Evolutionary conservation across 306 rosid species (phyloP), one percentile per base, ranked within the genome.

Genomic region (Rubus idaeus): DNA sequence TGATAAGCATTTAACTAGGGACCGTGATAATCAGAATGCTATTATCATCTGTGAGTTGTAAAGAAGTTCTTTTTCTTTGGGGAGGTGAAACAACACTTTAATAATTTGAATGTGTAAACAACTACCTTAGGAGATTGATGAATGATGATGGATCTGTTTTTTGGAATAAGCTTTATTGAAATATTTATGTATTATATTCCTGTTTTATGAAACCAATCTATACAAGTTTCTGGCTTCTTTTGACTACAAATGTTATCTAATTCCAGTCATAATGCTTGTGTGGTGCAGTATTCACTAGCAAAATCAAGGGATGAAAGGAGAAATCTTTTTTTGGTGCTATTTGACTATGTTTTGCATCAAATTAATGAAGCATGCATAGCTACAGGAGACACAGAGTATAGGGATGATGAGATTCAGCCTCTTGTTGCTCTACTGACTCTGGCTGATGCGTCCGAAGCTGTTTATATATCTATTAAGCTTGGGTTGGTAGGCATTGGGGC

Each of bases 401-500:
- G 88, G 49, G 88, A 96, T 74, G 96, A 91, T 71, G 99, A 96
- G 85, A 91, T 96, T 83, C 93, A 89, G 83, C 99, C 99, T 78
- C 92, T 96, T 81, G 94, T 93, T 37, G 84, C 89, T 73, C 80
- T 92, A 80, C 96, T 96, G 83, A 88, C 90, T 78, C 92, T 89
- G 80, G 85, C 94, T 63, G 89, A 91, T 88, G 98, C 96, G 0
- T 92, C 99, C 1, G 99, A 92, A 81, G 98, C 99, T 14, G 89
- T 96, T 80, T 89, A 87, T 84, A 91, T 96, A 72, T 89, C 97
- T 78, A 90, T 96, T 78, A 96, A 93, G 85, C 96, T 96, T 80
- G 99, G 99, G 74, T 91, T 92, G 47, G 96, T 88, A 84, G 96
- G 99, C 83, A 88, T 96, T 84, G 97, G 98, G 73, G 98, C 91